Base-by-base conservation (phyloP, 306 rosid genomes). In the Quercus mongolica region DNA sequence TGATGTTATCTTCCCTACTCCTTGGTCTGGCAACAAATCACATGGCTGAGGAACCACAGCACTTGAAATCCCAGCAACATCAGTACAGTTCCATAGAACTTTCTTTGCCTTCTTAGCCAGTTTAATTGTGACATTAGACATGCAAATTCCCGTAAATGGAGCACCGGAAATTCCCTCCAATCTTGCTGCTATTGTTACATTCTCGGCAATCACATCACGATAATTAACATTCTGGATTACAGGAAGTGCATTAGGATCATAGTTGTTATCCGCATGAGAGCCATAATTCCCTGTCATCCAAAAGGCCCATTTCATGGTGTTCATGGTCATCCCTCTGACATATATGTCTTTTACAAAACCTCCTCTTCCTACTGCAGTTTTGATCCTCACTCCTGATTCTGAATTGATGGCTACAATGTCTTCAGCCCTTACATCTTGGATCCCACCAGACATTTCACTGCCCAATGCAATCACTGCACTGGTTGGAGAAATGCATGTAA, bases 391-490 rank as follows among this genome's bases (percentile, higher is more conserved):
- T 5, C 90, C 96, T 9, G 97, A 92, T 80, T 92, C 96, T 1
- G 90, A 73, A 2, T 86, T 12, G 15, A 92, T 78, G 73, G 95
- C 91, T 20, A 85, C 69, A 71, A 92, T 89, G 79, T 92, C 95
- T 72, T 87, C 95, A 0, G 95, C 95, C 70, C 95, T 87, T 4
- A 90, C 94, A 69, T 89, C 95, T 62, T 90, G 88, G 74, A 92
- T 92, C 14, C 96, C 96, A 0, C 97, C 97, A 0, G 97, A 89
- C 96, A 90, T 92, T 71, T 92, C 97, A 70, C 97, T 92, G 25
- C 97, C 97, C 7, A 90, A 78, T 1, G 97, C 97, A 46, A 92
- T 92, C 73, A 89, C 84, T 33, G 97, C 97, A 76, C 95, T 90
- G 77, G 56, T 75, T 20, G 97, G 97, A 7, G 95, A 92, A 65